phyloP scores from a whole-genome alignment of 257 asterid species.

The Przewalskia tangutica region DNA sequence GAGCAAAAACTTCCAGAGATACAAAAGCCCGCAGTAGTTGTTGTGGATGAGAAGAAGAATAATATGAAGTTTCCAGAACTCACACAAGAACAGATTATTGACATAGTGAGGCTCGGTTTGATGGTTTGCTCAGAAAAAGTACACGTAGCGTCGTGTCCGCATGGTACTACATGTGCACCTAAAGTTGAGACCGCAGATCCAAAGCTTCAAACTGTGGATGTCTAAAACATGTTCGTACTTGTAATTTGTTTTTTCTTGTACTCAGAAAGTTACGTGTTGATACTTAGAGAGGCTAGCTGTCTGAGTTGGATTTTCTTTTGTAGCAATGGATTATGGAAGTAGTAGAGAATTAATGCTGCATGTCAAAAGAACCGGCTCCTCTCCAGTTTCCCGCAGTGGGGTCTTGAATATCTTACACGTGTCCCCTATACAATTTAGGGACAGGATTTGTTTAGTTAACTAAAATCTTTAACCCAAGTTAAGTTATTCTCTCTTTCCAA shows the following conservation, averaged over 20 bases:
- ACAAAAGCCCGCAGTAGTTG: not conserved
- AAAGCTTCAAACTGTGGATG: not conserved
- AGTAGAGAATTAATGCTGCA: not conserved
- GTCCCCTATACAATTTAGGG: too few relatives aligned
- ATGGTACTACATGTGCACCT: not conserved
- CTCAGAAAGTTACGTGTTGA: not conserved
- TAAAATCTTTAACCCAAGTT: too few relatives aligned
- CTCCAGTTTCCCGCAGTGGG: too few relatives aligned
- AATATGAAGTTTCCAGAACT: conserved; percentile 22
- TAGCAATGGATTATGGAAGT: not conserved
- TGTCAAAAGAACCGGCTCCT: too few relatives aligned
- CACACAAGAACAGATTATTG: conserved; percentile 35
- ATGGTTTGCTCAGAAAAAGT: conserved; percentile 25
- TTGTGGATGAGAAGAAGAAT: conserved; percentile 11
- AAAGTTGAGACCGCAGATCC: not conserved
- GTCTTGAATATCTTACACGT: too few relatives aligned
- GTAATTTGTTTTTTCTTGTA: not conserved
- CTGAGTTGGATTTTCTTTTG: not conserved
- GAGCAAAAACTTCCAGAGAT: conserved; percentile 5
- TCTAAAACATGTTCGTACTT: not conserved
- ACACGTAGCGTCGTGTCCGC: conserved; percentile 17
- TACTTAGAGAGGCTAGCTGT: not conserved
- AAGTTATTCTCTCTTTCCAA: too few relatives aligned
- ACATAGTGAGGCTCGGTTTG: conserved; percentile 30
- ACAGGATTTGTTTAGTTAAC: too few relatives aligned